phyloP scores from a whole-genome alignment of 1,139 yeast species.

The Maudiozyma humilis region DNA sequence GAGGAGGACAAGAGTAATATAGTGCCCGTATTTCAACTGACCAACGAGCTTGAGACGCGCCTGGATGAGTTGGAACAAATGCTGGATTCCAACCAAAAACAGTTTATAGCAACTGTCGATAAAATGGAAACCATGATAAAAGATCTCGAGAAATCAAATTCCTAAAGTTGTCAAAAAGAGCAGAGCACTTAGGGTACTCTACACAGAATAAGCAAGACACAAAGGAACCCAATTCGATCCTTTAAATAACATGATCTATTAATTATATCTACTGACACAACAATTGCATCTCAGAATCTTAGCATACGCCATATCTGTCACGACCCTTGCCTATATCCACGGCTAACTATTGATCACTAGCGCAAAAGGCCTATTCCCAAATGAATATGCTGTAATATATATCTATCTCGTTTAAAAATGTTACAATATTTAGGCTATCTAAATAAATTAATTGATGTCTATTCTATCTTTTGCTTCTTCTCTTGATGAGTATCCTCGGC shows the following conservation, averaged over 20 bases:
- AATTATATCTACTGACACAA: too few species aligned
- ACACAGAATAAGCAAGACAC: too few species aligned
- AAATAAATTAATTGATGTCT: not conserved
- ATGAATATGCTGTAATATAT: too few species aligned
- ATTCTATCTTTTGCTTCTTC: constrained; percentile 8
- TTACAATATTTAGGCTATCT: constrained; percentile 4
- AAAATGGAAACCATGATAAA: constrained; percentile 20
- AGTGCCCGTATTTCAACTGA: constrained; percentile 44
- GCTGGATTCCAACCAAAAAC: constrained; percentile 25
- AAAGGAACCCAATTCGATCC: too few species aligned
- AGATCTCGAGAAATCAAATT: constrained; percentile 1
- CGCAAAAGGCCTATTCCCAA: too few species aligned
- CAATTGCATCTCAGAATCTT: too few species aligned
- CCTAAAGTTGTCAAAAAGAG: not conserved
- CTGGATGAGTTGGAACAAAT: constrained; percentile 34
- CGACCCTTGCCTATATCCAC: too few species aligned
- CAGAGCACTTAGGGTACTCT: too few species aligned
- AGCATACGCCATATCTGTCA: too few species aligned
- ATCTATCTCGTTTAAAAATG: not conserved
- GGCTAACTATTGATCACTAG: too few species aligned
- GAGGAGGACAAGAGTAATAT: constrained; percentile 9
- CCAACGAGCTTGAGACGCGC: constrained; percentile 41
- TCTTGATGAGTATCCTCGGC: constrained; percentile 11
- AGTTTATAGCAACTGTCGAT: constrained; percentile 16
- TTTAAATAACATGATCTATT: too few species aligned